Conservation (phyloP, 306 rosid genomes). For the Geum urbanum region DNA sequence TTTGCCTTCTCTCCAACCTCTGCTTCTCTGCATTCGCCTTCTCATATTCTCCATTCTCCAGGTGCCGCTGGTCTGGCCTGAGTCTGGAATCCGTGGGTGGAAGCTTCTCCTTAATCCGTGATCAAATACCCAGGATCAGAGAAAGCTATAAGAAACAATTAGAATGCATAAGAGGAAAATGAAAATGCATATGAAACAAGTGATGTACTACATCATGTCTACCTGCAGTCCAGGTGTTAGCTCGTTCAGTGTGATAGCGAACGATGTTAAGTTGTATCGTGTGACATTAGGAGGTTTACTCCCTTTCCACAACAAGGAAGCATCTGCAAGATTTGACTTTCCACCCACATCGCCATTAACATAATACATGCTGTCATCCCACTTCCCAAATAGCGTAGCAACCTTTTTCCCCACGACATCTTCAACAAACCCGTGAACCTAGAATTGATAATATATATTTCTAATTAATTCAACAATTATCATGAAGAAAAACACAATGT, state of each 20-base stretch:
- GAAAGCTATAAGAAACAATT: conserved; percentile 52
- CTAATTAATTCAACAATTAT: conserved; percentile 11
- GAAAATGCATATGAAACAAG: conserved; percentile 29
- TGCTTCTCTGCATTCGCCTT: conserved; percentile 88
- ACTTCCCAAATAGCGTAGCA: conserved; percentile 82
- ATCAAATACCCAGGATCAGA: conserved; percentile 88
- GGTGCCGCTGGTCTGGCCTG: conserved; percentile 94
- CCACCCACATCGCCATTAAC: conserved; percentile 49
- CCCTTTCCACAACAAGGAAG: conserved; percentile 75
- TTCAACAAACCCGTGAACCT: conserved; percentile 89
- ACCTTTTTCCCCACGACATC: conserved; percentile 56
- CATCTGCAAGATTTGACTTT: conserved; percentile 50
- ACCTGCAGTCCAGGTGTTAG: conserved; percentile 83
- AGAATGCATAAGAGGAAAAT: conserved; percentile 49
- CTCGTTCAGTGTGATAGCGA: conserved; percentile 86
- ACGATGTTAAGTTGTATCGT: conserved; percentile 95
- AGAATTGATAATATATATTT: conserved; percentile 12
- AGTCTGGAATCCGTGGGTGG: conserved; percentile 99
- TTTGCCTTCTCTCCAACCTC: conserved; percentile 87
- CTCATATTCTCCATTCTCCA: conserved; percentile 95
- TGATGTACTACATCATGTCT: conserved; percentile 41
- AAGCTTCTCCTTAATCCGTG: conserved; percentile 97
- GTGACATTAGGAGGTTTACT: conserved; percentile 54
- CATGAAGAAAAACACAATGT: background rate
- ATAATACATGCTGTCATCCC: conserved; percentile 83